These are phyloP conservation scores for Dothideomycetidae sp. DNA, from an alignment of 2,329 filamentous ascomycete species.

Conservation along the genomic window DNA sequence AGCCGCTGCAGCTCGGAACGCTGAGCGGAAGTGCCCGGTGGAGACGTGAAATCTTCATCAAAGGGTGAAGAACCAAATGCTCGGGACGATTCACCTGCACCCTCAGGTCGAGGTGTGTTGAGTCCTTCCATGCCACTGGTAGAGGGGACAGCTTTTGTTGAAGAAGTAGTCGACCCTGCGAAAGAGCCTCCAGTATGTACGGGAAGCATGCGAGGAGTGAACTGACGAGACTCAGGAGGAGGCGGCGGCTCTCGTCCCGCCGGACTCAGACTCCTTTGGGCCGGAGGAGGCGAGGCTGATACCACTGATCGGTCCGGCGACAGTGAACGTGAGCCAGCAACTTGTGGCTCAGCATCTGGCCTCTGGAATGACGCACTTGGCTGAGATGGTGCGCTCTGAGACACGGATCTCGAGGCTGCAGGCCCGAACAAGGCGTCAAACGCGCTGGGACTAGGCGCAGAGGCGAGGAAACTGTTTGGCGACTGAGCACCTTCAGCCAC, in stretches of 20 bases:
- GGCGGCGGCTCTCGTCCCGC: conserved; percentile 37
- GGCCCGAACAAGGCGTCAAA: conserved; percentile 26
- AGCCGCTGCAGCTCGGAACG: background rate
- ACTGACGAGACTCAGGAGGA: conserved; percentile 59
- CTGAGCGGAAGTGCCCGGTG: conserved; percentile 21
- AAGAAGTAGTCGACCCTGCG: conserved; percentile 58
- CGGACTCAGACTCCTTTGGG: conserved; percentile 28
- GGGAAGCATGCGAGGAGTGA: conserved; percentile 62
- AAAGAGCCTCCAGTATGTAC: conserved; percentile 44
- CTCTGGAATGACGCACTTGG: conserved; percentile 5
- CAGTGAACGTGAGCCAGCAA: background rate
- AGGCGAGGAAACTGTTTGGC: conserved; percentile 10
- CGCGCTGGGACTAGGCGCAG: conserved; percentile 22
- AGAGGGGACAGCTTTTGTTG: conserved; percentile 27
- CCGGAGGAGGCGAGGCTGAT: conserved; percentile 46
- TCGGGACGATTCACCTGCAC: conserved; percentile 27
- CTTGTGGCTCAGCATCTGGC: conserved; percentile 1
- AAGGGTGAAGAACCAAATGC: conserved; percentile 22
- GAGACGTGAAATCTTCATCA: conserved; percentile 25
- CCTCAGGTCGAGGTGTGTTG: conserved; percentile 38
- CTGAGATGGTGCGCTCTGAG: background rate
- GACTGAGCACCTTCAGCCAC: conserved; percentile 4
- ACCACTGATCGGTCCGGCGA: conserved; percentile 39
- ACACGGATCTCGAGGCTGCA: conserved; percentile 24
- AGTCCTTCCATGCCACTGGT: conserved; percentile 24